Evolutionary conservation across 306 rosid genomes (phyloP).

Genomic region (Macrotyloma uniflorum): DNA sequence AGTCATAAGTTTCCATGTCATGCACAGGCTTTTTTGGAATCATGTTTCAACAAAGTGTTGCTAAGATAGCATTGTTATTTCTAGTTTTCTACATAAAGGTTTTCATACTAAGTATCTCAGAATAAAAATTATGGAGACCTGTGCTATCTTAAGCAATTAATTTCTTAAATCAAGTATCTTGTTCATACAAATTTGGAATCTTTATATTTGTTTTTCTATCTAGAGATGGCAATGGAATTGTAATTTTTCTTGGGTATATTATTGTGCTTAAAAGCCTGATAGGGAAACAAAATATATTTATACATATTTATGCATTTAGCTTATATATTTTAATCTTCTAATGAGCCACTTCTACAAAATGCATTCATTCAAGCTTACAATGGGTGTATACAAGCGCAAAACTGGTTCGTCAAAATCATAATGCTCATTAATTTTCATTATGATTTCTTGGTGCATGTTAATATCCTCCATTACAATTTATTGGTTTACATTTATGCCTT

Average conservation of each 20-base stretch:
- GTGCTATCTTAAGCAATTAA: not conserved
- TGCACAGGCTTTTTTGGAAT: conserved; percentile 15
- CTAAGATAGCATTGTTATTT: conserved; percentile 9
- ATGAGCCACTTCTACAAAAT: not conserved
- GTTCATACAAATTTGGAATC: conserved; percentile 14
- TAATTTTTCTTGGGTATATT: not conserved
- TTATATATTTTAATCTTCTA: not conserved
- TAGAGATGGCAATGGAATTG: conserved; percentile 1
- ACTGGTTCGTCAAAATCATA: conserved; percentile 5
- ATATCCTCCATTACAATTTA: not conserved
- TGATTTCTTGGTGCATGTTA: conserved; percentile 28
- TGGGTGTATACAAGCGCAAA: conserved; percentile 9
- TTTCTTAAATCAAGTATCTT: conserved; percentile 12
- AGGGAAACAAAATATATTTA: conserved; percentile 13
- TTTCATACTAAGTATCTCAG: not conserved
- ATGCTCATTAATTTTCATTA: conserved; percentile 21
- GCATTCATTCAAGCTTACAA: conserved; percentile 24
- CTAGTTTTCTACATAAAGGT: not conserved
- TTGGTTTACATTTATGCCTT: conserved; percentile 4
- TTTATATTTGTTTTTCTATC: conserved; percentile 17
- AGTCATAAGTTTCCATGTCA: conserved; percentile 28
- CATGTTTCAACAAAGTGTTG: not conserved
- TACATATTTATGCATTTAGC: not conserved
- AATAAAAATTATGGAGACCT: not conserved
- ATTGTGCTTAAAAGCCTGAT: conserved; percentile 12